These are phyloP conservation scores for Diutina pseudorugosa DNA, from an alignment of 1,139 yeast species.

Conservation along the genomic window DNA sequence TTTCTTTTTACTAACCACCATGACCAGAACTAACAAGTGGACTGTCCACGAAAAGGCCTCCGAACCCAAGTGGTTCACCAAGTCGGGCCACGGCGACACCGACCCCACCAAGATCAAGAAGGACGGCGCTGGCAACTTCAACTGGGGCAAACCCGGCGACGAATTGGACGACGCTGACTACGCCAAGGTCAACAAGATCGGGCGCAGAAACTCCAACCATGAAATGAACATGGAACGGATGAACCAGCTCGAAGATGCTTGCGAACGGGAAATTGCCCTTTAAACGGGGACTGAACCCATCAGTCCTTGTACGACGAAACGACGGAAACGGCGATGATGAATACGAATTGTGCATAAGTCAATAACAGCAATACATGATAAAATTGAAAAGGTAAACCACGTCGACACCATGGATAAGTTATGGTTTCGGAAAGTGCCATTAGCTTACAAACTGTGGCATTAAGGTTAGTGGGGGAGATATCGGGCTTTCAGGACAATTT, in stretches of 20 bases:
- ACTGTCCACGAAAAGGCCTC: conserved; percentile 47
- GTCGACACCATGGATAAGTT: no score
- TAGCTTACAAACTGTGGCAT: no score
- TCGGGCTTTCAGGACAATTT: no score
- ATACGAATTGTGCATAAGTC: background rate
- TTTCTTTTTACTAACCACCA: conserved; percentile 12
- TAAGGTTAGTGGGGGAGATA: no score
- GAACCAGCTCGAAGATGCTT: conserved; percentile 6
- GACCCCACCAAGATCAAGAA: conserved; percentile 48
- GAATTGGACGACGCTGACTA: conserved; percentile 35
- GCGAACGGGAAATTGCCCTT: conserved; percentile 5
- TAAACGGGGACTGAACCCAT: background rate
- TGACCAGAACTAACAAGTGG: conserved; percentile 87
- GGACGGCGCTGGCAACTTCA: conserved; percentile 72
- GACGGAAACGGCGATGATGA: background rate
- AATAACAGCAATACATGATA: background rate
- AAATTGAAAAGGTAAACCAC: no score
- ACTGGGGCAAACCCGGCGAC: conserved; percentile 66
- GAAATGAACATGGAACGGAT: conserved; percentile 7
- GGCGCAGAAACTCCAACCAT: conserved; percentile 34
- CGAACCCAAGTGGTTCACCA: conserved; percentile 66
- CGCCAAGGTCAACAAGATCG: conserved; percentile 15
- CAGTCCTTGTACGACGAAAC: background rate
- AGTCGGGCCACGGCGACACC: conserved; percentile 38
- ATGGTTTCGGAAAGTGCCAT: no score